phyloP scores from a whole-genome alignment of 345 rosid genomes.

The Boechera divaricarpa region DNA sequence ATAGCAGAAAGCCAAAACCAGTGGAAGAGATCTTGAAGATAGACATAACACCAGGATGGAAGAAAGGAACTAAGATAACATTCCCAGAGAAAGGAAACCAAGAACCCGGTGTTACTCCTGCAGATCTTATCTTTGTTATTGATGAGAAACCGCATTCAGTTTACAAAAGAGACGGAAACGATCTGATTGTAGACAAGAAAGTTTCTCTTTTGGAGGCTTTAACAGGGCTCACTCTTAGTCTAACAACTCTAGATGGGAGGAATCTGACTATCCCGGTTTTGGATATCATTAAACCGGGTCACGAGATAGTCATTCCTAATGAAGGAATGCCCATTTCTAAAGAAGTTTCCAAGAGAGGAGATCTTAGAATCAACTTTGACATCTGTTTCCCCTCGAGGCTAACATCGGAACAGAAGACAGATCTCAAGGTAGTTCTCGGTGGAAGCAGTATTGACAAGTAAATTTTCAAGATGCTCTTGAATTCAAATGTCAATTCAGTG shows the following conservation, averaged over 20 bases:
- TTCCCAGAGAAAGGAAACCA: conserved; percentile 81
- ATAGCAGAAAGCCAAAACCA: conserved; percentile 58
- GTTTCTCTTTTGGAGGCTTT: conserved; percentile 69
- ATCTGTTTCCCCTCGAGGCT: conserved; percentile 63
- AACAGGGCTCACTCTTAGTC: conserved; percentile 54
- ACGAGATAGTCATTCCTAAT: conserved; percentile 55
- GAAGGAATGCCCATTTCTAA: conserved; percentile 85
- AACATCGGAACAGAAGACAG: conserved; percentile 63
- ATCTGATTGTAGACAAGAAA: conserved; percentile 59
- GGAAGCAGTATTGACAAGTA: conserved; percentile 41
- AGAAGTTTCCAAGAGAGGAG: conserved; percentile 64
- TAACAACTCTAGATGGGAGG: conserved; percentile 76
- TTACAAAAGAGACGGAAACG: conserved; percentile 69
- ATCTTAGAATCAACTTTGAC: conserved; percentile 61
- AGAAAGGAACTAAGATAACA: conserved; percentile 84
- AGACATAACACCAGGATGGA: conserved; percentile 83
- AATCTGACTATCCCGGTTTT: conserved; percentile 51
- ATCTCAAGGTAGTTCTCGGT: conserved; percentile 65
- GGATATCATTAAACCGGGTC: conserved; percentile 68
- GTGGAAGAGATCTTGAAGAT: conserved; percentile 75
- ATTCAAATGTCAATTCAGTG: conserved; percentile 43
- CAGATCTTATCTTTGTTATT: conserved; percentile 75
- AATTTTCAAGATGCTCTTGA: conserved; percentile 26
- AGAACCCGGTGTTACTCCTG: conserved; percentile 60
- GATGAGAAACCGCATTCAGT: conserved; percentile 75